Percentiles rank a stretch among this genome's conserved stretches.
Evolutionary conservation across 2,329 filamentous ascomycete species (phyloP).

Genomic region (Aspergillus ustus): DNA sequence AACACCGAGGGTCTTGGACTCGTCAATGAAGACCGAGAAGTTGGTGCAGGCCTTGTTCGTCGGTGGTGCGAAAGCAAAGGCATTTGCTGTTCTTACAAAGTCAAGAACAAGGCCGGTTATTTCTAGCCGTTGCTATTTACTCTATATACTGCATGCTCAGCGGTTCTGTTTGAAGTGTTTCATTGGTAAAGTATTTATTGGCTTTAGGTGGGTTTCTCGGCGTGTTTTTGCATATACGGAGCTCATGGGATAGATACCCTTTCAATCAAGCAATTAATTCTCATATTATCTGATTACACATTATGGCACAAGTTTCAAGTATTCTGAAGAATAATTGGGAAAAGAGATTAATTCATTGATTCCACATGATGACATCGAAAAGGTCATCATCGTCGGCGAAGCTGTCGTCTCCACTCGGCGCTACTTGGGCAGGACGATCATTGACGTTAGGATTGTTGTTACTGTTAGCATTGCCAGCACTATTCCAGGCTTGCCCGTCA

Average conservation of each 20-base stretch:
- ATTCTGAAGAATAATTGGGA: background rate
- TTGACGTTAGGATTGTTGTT: background rate
- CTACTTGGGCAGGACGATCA: background rate
- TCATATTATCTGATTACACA: background rate
- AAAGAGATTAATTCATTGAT: background rate
- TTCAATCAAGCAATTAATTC: background rate
- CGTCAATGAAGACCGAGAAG: constrained; percentile 68
- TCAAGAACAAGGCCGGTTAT: constrained; percentile 2
- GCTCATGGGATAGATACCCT: constrained; percentile 6
- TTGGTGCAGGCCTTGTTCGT: constrained; percentile 70
- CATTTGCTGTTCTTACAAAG: constrained; percentile 73
- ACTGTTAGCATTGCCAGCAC: background rate
- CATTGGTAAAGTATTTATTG: background rate
- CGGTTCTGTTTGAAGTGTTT: constrained; percentile 8
- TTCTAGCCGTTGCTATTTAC: constrained; percentile 1
- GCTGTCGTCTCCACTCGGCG: background rate
- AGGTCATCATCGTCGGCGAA: background rate
- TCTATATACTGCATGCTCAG: constrained; percentile 4
- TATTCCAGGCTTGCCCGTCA: background rate
- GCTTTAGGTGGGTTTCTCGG: background rate
- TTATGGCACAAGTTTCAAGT: background rate
- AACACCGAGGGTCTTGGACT: constrained; percentile 71
- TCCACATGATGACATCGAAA: background rate
- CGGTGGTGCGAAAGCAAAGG: constrained; percentile 89
- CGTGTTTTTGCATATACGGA: constrained; percentile 8